Percentiles rank a stretch among this genome's conserved stretches.
Conservation (phyloP, 768 basidiomycete species). For the Rhodotorula graminis region DNA sequence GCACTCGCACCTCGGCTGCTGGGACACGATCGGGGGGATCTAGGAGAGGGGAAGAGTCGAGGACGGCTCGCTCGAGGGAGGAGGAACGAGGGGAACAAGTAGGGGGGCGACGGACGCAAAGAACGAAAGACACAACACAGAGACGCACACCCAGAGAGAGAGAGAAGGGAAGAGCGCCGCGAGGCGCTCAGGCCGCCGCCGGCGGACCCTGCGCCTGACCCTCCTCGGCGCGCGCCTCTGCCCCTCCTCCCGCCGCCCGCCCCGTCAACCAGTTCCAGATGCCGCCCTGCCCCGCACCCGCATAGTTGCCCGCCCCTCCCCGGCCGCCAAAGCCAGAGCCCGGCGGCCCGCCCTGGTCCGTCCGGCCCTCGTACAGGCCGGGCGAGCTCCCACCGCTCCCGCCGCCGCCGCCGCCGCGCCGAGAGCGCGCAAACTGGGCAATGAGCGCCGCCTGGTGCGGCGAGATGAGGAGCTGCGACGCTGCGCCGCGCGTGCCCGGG, state of each 20-base stretch:
- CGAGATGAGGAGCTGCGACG: neutral
- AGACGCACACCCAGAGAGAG: neutral
- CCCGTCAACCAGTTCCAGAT: slow-evolving; percentile 16
- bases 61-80: too few species aligned
- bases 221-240: neutral
- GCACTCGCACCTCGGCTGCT: too few species aligned
- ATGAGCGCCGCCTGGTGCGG: slow-evolving; percentile 2
- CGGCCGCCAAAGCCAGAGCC: neutral
- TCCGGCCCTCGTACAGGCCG: slow-evolving; percentile 9
- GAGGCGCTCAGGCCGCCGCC: neutral
- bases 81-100: neutral
- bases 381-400: neutral
- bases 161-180: neutral
- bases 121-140: neutral
- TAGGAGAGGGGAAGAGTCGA: too few species aligned
- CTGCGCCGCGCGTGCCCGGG: neutral
- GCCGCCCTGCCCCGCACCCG: neutral
- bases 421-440: slow-evolving; percentile 6
- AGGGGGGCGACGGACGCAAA: neutral
- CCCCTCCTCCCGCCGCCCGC: neutral
- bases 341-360: neutral
- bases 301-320: neutral
- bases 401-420: neutral
- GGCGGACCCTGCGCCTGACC: neutral
- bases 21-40: too few species aligned